Base-by-base conservation (phyloP, 495 filamentous ascomycete genomes). In the Penicillium bialowiezense region DNA sequence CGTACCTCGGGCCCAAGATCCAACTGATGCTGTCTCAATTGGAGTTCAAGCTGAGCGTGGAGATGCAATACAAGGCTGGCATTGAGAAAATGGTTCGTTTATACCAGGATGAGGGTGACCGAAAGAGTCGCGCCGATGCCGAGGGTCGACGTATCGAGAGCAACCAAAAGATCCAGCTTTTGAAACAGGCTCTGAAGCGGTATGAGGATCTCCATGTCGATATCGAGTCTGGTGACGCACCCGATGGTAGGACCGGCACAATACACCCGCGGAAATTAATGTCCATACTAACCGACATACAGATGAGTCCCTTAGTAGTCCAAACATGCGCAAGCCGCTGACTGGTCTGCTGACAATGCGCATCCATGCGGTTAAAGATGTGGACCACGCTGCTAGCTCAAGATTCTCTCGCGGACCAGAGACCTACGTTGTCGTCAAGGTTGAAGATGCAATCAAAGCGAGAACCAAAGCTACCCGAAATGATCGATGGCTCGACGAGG, bases 51-150 rank as follows among this genome's bases (percentile, higher is more conserved):
- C 75, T 97, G 38, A 97, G 92, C 59, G 95, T 99, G 31, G 93
- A 99, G 71, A 95, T 97, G 62, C 93, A 99, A 70, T 99, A 99
- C 71, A 93, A 97, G 58, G 95, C 95, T 52, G 93, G 93, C 50
- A 92, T 99, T 55, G 95, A 99, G 69, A 99, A 99, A 77, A 99
- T 99, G 95, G 88, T 95, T 34, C 89, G 91, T 65, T 77, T 97
- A 35, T 99, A 99, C 63, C 86, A 93, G 67, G 91, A 97, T 73
- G 93, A 97, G 68, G 92, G 93, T n/a, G 93, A 99, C 60, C 84
- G 90, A 50, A 97, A 95, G 74, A 96, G 91, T 71, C 88, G 84
- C 57, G 81, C 87, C 42, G 93, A 99, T 71, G 95, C 93, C 19
- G 89, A 95, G 60, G 88, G 83, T 26, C 82, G 86, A 62, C 81